A percentile compares a stretch with the other conserved stretches of the same genome.
These are phyloP conservation scores for Basidiobolus meristosporus DNA, from an alignment of 371 early-diverging fungal species.

Conservation along the genomic window DNA sequence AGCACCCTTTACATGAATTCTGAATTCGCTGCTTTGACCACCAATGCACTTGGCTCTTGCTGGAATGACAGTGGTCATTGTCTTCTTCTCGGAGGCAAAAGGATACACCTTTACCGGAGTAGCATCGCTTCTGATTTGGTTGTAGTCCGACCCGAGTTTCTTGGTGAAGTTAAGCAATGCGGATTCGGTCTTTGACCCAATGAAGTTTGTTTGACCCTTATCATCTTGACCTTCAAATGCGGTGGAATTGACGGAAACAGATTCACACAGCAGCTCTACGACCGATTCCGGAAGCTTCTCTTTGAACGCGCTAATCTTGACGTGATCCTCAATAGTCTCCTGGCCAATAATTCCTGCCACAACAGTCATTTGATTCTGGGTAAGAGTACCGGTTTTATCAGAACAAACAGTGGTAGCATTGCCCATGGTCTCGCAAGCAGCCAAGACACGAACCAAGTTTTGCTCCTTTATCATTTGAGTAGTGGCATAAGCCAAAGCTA, in stretches of 20 bases:
- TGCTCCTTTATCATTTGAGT: slow-evolving; percentile 78
- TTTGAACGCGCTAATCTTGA: slow-evolving; percentile 7
- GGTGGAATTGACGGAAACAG: slow-evolving; percentile 62
- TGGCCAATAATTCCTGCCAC: slow-evolving; percentile 32
- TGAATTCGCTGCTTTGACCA: too few relatives aligned
- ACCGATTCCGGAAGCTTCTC: slow-evolving; percentile 18
- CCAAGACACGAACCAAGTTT: slow-evolving; percentile 69
- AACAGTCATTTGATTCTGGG: slow-evolving; percentile 77
- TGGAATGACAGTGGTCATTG: too few relatives aligned
- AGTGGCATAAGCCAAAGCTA: slow-evolving; percentile 56
- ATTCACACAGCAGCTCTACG: slow-evolving; percentile 27
- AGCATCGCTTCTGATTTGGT: slow-evolving; percentile 17
- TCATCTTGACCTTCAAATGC: slow-evolving; percentile 50
- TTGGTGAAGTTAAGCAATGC: slow-evolving; percentile 47
- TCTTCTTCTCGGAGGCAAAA: too few relatives aligned
- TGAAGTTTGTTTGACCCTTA: slow-evolving; percentile 18
- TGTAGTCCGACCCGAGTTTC: slow-evolving; percentile 21
- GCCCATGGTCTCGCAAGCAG: slow-evolving; percentile 90
- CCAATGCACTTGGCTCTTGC: too few relatives aligned
- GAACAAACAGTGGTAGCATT: slow-evolving; percentile 80
- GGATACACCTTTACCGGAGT: slow-evolving; percentile 40
- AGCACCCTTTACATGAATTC: slow-evolving; percentile 61
- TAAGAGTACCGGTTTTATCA: slow-evolving; percentile 83
- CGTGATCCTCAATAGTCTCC: slow-evolving; percentile 7
- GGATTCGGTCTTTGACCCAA: slow-evolving; percentile 70